Conservation (phyloP, 352 stramenopile genomes). For the Phytophthora capsici region DNA sequence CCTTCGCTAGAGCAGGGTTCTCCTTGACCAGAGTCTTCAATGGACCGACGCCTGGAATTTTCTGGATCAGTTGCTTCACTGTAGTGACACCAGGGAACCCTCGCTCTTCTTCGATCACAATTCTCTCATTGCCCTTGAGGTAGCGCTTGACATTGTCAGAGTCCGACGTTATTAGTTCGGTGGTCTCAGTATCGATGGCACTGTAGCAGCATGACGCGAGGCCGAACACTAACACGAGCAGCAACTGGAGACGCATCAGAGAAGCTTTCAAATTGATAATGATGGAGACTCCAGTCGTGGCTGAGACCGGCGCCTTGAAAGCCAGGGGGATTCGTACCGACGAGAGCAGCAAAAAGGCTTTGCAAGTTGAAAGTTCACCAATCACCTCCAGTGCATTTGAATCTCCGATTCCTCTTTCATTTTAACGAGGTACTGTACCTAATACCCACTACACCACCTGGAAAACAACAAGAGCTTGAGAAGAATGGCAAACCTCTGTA, state of each 20-base stretch:
- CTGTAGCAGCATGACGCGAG: slow-evolving; percentile 9
- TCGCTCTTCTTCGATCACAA: slow-evolving; percentile 14
- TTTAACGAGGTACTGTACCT: not conserved
- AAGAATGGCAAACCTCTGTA: slow-evolving; percentile 41
- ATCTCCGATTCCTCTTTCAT: slow-evolving; percentile 1
- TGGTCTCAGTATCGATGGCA: slow-evolving; percentile 1
- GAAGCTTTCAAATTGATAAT: not conserved
- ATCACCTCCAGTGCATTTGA: slow-evolving; percentile 10
- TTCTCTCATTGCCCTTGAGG: slow-evolving; percentile 7
- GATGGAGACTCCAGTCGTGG: not conserved
- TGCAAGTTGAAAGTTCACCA: slow-evolving; percentile 15
- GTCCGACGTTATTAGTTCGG: slow-evolving; percentile 1
- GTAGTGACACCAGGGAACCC: not conserved
- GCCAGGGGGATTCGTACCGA: not conserved
- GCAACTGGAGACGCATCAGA: slow-evolving; percentile 17
- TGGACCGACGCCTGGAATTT: slow-evolving; percentile 2
- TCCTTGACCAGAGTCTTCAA: slow-evolving; percentile 10
- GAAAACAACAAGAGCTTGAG: not conserved
- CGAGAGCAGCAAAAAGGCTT: slow-evolving; percentile 16
- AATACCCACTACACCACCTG: not conserved
- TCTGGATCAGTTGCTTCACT: slow-evolving; percentile 9
- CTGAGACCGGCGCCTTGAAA: slow-evolving; percentile 8
- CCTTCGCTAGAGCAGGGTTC: not conserved
- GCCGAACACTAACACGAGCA: slow-evolving; percentile 17
- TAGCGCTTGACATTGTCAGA: not conserved